phyloP scores from a whole-genome alignment of 73 alveolate genomes.

The Blepharisma stoltei region DNA sequence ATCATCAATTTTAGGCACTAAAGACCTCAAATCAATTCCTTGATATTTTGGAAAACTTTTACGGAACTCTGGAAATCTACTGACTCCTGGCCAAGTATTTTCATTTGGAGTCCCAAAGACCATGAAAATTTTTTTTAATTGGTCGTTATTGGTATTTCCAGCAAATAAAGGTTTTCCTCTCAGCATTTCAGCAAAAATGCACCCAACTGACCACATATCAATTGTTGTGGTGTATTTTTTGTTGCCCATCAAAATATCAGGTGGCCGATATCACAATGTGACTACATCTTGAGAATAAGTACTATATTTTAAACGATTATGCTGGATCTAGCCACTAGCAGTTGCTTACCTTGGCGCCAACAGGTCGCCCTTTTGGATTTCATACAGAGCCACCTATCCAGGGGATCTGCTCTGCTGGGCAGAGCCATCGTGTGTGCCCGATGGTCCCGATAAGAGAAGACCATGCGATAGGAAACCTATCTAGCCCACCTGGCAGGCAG shows the following conservation, averaged over 20 bases:
- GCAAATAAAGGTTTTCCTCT: constrained; percentile 87
- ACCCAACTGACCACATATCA: constrained; percentile 97
- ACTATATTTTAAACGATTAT: too few relatives aligned
- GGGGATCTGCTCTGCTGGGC: too few relatives aligned
- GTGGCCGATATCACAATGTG: constrained; percentile 85
- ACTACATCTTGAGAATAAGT: constrained; percentile 63
- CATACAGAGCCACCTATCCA: too few relatives aligned
- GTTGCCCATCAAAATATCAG: constrained; percentile 92
- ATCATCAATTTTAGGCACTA: constrained; percentile 39
- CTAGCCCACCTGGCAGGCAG: too few relatives aligned
- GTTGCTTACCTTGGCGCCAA: too few relatives aligned
- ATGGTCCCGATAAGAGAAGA: too few relatives aligned
- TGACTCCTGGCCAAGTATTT: constrained; percentile 80
- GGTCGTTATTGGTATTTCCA: constrained; percentile 81
- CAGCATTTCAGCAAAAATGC: constrained; percentile 85
- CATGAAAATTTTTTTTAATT: constrained; percentile 79
- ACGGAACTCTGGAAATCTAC: constrained; percentile 78
- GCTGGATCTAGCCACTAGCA: too few relatives aligned
- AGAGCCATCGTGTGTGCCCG: too few relatives aligned
- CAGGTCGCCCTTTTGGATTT: too few relatives aligned
- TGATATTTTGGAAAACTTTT: constrained; percentile 75
- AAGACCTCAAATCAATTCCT: constrained; percentile 15
- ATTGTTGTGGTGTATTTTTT: constrained; percentile 80
- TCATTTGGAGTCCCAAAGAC: constrained; percentile 90
- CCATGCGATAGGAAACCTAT: too few relatives aligned